These are phyloP conservation scores for Aspergillus quadricinctus DNA, from an alignment of 2,329 filamentous ascomycete genomes.

Conservation along the genomic window DNA sequence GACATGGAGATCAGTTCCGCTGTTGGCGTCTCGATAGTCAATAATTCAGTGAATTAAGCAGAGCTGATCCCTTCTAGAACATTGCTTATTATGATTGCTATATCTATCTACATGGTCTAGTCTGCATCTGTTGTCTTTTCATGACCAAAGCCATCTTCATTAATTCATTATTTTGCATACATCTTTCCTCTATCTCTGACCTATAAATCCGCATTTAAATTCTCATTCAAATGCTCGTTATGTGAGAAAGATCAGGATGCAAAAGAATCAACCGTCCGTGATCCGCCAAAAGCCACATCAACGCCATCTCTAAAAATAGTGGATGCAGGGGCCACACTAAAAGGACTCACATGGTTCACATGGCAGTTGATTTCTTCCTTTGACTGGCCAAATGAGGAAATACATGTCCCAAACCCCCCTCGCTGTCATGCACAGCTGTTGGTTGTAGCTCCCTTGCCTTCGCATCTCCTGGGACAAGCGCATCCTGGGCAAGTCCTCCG, in stretches of 20 bases:
- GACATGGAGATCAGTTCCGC: background rate
- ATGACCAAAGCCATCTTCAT: background rate
- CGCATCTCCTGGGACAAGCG: background rate
- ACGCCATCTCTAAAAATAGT: background rate
- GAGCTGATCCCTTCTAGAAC: background rate
- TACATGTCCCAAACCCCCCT: conserved; percentile 29
- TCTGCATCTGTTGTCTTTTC: too few relatives aligned
- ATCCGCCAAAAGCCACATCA: background rate
- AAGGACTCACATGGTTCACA: background rate
- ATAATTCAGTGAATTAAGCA: background rate
- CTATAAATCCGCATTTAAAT: background rate
- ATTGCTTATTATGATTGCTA: background rate
- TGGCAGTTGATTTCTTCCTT: conserved; percentile 10
- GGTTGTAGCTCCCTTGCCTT: background rate
- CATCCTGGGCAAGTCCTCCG: background rate
- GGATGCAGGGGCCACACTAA: background rate
- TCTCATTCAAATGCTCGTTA: background rate
- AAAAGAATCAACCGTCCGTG: background rate
- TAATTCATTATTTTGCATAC: background rate
- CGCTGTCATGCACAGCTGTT: conserved; percentile 4
- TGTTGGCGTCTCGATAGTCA: background rate
- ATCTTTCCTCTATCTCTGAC: background rate
- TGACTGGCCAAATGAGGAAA: conserved; percentile 30
- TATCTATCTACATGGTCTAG: background rate
- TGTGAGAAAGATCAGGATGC: background rate